A percentile compares a stretch with the other conserved stretches of the same genome.
phyloP scores from a whole-genome alignment of 345 rosid species.

The Physaria fendleri region DNA sequence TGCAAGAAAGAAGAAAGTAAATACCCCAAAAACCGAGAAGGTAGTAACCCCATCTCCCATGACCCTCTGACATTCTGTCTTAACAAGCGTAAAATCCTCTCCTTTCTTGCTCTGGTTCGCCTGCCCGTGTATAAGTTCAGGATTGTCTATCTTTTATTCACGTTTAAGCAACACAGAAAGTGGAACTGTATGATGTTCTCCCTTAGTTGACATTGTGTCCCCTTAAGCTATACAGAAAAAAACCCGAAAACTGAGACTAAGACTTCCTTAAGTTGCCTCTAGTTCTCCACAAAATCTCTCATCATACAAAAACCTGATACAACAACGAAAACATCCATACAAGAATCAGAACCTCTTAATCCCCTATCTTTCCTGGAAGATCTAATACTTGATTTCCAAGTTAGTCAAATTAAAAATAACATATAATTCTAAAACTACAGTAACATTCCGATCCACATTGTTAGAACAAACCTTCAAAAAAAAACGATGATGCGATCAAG shows the following conservation, averaged over 20 bases:
- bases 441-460: constrained; percentile 17
- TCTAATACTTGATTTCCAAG: constrained; percentile 25
- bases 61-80: constrained; percentile 73
- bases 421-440: neutral
- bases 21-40: constrained; percentile 83
- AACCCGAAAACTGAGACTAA: neutral
- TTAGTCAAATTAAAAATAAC: neutral
- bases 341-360: neutral
- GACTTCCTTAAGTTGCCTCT: constrained; percentile 4
- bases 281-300: constrained; percentile 29
- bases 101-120: constrained; percentile 96
- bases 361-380: neutral
- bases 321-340: neutral
- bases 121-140: constrained; percentile 73
- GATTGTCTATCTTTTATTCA: constrained; percentile 75
- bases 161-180: constrained; percentile 80
- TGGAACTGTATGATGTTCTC: constrained; percentile 84
- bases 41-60: constrained; percentile 79
- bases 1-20: constrained; percentile 1
- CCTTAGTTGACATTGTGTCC: constrained; percentile 45
- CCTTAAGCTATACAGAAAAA: neutral
- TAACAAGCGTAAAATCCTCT: constrained; percentile 71
- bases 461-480: neutral
- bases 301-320: constrained; percentile 11
- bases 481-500: constrained; percentile 4